Conservation (phyloP, 148 eudicot species). For the Tetragonia tetragonoides region DNA sequence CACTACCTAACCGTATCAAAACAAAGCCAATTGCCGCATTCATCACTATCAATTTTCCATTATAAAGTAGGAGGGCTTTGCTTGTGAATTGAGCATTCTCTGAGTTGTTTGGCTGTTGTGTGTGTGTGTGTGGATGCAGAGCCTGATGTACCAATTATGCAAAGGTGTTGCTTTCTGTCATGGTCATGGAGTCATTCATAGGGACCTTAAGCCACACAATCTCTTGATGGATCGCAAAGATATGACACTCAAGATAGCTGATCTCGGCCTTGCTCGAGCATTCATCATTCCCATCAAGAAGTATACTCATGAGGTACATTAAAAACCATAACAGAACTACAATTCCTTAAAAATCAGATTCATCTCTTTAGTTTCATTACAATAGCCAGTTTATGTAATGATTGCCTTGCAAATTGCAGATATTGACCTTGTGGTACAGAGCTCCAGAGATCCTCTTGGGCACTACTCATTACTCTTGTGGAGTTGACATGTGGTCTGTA, state of each 20-base stretch:
- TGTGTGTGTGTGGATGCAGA: constrained; percentile 37
- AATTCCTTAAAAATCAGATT: too few species aligned
- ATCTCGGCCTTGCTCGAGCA: constrained; percentile 92
- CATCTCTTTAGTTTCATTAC: neutral
- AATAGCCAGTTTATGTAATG: neutral
- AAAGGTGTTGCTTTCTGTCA: constrained; percentile 98
- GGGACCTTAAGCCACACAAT: constrained; percentile 98
- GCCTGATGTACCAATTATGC: constrained; percentile 95
- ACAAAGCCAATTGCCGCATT: neutral
- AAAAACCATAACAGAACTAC: neutral
- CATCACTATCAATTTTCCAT: neutral
- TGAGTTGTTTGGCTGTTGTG: constrained; percentile 1
- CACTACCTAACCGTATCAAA: neutral
- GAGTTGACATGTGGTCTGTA: constrained; percentile 99
- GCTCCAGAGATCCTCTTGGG: constrained; percentile 97
- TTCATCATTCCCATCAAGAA: constrained; percentile 83
- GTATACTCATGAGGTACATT: constrained; percentile 89
- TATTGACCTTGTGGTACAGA: constrained; percentile 92
- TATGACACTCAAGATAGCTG: constrained; percentile 75
- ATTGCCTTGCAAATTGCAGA: constrained; percentile 42
- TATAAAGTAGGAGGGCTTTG: neutral
- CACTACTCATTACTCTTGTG: constrained; percentile 87
- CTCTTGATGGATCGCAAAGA: constrained; percentile 91
- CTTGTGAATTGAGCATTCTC: neutral
- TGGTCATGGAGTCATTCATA: constrained; percentile 87